Percentiles rank a stretch among this genome's conserved stretches.
Conservation (phyloP, 352 stramenopile species). For the Globisporangium iwayamae region DNA sequence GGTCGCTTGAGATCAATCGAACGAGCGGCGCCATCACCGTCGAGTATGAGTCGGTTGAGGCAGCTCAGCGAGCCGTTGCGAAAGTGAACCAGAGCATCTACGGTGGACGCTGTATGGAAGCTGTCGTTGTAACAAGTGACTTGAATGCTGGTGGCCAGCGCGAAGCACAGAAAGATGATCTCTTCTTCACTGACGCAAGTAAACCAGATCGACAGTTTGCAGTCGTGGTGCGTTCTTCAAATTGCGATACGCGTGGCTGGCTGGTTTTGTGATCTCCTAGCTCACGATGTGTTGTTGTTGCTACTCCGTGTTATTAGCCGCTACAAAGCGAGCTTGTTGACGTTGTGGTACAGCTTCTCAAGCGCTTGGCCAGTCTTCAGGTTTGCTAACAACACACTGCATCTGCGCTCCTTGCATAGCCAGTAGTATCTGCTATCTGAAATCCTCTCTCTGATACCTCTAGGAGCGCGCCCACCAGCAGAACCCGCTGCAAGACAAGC, state of each 20-base stretch:
- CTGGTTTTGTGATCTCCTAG: background rate
- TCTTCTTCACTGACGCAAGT: background rate
- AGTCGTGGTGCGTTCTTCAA: background rate
- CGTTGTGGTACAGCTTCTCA: conserved; percentile 9
- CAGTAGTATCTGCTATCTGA: background rate
- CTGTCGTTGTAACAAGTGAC: background rate
- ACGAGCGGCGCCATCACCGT: conserved; percentile 4
- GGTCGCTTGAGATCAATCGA: conserved; percentile 1
- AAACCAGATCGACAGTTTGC: background rate
- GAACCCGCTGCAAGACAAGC: conserved; percentile 14
- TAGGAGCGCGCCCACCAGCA: conserved; percentile 17
- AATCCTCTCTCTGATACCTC: background rate
- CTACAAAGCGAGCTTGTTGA: background rate
- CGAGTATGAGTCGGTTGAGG: background rate
- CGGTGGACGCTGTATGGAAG: conserved; percentile 1
- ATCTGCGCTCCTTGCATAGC: background rate
- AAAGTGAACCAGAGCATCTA: conserved; percentile 7
- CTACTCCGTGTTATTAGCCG: background rate
- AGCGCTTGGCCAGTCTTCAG: conserved; percentile 16
- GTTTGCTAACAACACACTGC: background rate
- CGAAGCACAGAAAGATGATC: background rate
- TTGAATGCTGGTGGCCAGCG: background rate
- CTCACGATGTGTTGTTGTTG: background rate
- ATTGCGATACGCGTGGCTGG: background rate
- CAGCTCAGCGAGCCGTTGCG: background rate